Evolutionary conservation across 2,329 filamentous ascomycete species (phyloP), one percentile per base, ranked within the genome.

Genomic region (Xylaria hypoxylon): DNA sequence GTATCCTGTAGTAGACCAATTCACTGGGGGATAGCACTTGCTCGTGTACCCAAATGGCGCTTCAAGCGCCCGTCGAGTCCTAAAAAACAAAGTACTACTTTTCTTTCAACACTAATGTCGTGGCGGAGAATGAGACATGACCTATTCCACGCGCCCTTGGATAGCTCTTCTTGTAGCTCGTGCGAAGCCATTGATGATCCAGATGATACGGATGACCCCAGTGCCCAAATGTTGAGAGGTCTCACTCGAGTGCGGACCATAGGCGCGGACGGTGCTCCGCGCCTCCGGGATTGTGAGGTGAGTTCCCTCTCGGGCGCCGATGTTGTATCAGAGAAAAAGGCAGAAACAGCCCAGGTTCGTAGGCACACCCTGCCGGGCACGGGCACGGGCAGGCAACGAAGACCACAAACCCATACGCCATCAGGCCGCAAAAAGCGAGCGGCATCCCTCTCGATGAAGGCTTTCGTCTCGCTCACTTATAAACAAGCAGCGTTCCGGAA

Each of bases 21-120:
- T 40, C 86, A 86, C 73, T 96, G 93, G 92, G 94, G 92, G 51
- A 91, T 98, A 59, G 87, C 90, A 28, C 82, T 99, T 67, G 94
- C 95, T 57, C 87, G 95, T 64, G 92, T 98, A 19, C 96, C 96
- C 2, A 93, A 89, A 73, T 97, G 95, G 93, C 92, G 94, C 48
- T 94, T 98, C 73, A 87, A 89, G 72, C 87, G 89, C 62, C 80
- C 84, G 19, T 77, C 80, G 1, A 76, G 75, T 33, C 73, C 72
- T 5, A 74, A 76, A 62, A 78, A 80, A 71, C 77, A 79, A 63
- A 67, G 75, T 40, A 73, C 77, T 68, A 68, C 77, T 71, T 59
- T 82, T 70, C 59, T 79, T 72, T 77, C 80, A 63, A 74, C 83
- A 70, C 71, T 80, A 69, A 71, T 85, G 64, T 78, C 84, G 0